A percentile compares a stretch with the other conserved stretches of the same genome.
Conservation (phyloP, 805 yeast species). For the Sporopachydermia lactativora region DNA sequence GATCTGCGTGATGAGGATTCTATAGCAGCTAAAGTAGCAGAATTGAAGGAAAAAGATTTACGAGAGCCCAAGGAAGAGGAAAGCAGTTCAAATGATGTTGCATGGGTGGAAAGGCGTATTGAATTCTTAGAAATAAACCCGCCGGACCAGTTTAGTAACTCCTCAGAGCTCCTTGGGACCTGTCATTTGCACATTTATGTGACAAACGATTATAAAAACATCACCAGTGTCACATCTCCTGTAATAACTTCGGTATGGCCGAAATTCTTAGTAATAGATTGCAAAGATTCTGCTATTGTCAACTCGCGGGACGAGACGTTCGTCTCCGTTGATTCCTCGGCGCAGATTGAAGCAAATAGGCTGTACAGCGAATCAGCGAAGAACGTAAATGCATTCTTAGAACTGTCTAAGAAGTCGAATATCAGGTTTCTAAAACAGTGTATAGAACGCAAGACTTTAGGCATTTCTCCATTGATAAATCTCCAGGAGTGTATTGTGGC, state of each 20-base stretch:
- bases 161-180: slow-evolving; percentile 14
- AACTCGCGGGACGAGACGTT: slow-evolving; percentile 6
- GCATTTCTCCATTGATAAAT: slow-evolving; percentile 4
- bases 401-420: slow-evolving; percentile 11
- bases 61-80: background rate
- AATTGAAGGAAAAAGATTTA: background rate
- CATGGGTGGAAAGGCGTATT: slow-evolving; percentile 10
- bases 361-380: slow-evolving; percentile 14
- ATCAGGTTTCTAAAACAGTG: slow-evolving; percentile 12
- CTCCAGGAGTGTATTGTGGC: slow-evolving; percentile 13
- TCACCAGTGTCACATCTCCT: slow-evolving; percentile 7
- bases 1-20: background rate
- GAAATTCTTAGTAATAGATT: slow-evolving; percentile 8
- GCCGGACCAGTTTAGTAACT: slow-evolving; percentile 13
- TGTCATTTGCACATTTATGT: slow-evolving; percentile 17
- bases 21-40: background rate
- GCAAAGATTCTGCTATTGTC: slow-evolving; percentile 4
- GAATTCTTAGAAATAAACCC: slow-evolving; percentile 19
- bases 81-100: slow-evolving; percentile 13
- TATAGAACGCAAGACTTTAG: slow-evolving; percentile 8
- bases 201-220: slow-evolving; percentile 8
- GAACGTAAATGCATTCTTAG: slow-evolving; percentile 13
- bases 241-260: slow-evolving; percentile 13
- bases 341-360: slow-evolving; percentile 14
- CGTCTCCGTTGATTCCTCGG: slow-evolving; percentile 8